phyloP scores from a whole-genome alignment of 2,329 filamentous ascomycete genomes.

The Epichloe aotearoae region DNA sequence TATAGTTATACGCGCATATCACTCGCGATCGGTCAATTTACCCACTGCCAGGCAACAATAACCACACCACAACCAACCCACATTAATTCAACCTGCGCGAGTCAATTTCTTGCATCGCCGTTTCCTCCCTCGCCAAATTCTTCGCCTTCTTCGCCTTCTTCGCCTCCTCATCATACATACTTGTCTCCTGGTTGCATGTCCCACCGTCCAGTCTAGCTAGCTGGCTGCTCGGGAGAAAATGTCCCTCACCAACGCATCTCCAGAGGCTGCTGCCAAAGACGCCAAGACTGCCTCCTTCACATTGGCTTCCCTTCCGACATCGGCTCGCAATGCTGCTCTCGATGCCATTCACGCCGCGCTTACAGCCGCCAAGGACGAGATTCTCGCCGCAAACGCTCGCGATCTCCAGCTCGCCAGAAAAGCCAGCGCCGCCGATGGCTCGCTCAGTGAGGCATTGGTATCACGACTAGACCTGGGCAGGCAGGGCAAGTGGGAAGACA shows the following conservation, averaged over 20 bases:
- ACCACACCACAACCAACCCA: too few species aligned
- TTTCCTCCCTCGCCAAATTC: too few species aligned
- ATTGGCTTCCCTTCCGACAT: conserved; percentile 64
- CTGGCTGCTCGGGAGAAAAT: conserved; percentile 30
- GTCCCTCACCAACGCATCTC: conserved; percentile 81
- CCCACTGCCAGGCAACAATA: too few species aligned
- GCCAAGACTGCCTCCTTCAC: conserved; percentile 73
- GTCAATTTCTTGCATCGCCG: too few species aligned
- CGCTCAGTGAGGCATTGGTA: conserved; percentile 68
- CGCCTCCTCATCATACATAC: too few species aligned
- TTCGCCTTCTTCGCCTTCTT: too few species aligned
- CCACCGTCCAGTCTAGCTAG: too few species aligned
- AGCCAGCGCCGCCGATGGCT: conserved; percentile 56
- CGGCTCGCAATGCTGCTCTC: conserved; percentile 72
- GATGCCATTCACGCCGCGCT: conserved; percentile 74
- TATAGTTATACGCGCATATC: too few species aligned
- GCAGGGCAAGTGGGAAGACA: conserved; percentile 90
- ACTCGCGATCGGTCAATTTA: too few species aligned
- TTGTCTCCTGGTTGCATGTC: too few species aligned
- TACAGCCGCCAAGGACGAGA: conserved; percentile 51
- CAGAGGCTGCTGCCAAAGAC: conserved; percentile 60
- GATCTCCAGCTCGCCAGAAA: conserved; percentile 65
- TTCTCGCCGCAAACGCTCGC: conserved; percentile 73
- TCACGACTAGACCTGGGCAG: conserved; percentile 78
- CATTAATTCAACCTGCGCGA: too few species aligned